Base-by-base conservation (phyloP, 2,329 filamentous ascomycete genomes). In the Hortaea werneckii region DNA sequence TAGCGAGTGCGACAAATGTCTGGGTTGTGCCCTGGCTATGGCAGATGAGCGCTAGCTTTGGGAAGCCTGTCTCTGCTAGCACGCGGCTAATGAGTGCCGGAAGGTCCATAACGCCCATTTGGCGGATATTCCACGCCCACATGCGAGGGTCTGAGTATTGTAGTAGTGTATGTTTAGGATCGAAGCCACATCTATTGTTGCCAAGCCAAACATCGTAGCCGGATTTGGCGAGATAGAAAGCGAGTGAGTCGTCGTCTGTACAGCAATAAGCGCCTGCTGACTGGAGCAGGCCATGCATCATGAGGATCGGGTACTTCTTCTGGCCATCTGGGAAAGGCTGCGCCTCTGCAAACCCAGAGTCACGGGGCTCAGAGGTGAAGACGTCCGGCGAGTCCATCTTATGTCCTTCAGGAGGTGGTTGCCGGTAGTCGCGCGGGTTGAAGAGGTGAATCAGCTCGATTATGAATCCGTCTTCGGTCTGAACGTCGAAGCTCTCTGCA, bases 121-220 rank as follows among this genome's bases (percentile, higher is more conserved):
- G 87, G 0, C 86, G 79, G 45, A 95, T 94, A 54, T 94, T 94
- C 90, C 90, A 96, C 37, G 82, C 80, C 90, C 90, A 95, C 86
- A 95, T 94, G 29, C 88, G 78, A 1, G 90, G 89, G 59, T 96
- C 90, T 3, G 70, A 70, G 53, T 84, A 80, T 2, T 78, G 67
- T 35, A 95, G 75, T 20, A 82, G 67, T 2, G 74, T 77, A 60
- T 96, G 90, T 52, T 80, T 77, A 0, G 90, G 89, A 0, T 77
- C 71, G 65, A 92, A 87, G 1, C 89, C 89, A 60, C 88, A 94
- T 13, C 90, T 78, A 61, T 95, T 95, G 67, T 95, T 94, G 4
- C 90, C 90, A 11, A 95, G 74, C 89, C 89, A 96, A 35, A 96
- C 87, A 63, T 96, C 90, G 65, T 87, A 95, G 1, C 89, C 89